Percentiles rank a stretch among this genome's conserved stretches.
Evolutionary conservation across 306 rosid genomes (phyloP).

Genomic region (Corylus americana): DNA sequence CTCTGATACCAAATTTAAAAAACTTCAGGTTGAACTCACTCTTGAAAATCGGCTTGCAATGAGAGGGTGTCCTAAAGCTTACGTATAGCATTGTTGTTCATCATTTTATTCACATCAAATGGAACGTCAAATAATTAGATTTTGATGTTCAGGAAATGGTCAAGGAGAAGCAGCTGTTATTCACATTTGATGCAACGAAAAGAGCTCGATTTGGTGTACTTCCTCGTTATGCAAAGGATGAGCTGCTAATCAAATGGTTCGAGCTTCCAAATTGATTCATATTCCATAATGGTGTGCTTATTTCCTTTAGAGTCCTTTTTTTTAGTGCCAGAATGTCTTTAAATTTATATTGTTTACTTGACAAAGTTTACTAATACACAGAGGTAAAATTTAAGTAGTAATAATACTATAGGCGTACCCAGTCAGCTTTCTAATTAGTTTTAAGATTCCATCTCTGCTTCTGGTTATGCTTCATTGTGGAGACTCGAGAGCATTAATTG

Average conservation of each 20-base stretch:
- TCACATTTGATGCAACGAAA: constrained; percentile 78
- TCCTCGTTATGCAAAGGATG: constrained; percentile 91
- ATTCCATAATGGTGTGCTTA: constrained; percentile 78
- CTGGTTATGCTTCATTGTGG: constrained; percentile 5
- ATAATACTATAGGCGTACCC: constrained; percentile 1
- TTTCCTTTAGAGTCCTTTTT: neutral
- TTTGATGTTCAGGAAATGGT: constrained; percentile 85
- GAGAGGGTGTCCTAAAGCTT: no score
- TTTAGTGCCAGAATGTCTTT: neutral
- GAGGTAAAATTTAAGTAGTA: constrained; percentile 2
- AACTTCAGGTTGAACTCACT: no score
- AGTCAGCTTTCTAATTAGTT: no score
- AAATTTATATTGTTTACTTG: neutral
- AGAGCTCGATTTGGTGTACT: constrained; percentile 92
- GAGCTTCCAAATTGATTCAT: constrained; percentile 97
- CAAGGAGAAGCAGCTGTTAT: constrained; percentile 72
- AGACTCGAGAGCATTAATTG: neutral
- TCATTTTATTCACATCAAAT: constrained; percentile 1
- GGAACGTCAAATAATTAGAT: constrained; percentile 24
- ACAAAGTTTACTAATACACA: neutral
- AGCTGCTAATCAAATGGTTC: constrained; percentile 79
- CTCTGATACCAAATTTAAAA: no score
- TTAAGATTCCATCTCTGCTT: neutral
- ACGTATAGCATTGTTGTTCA: no score
- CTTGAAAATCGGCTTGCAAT: no score